phyloP scores from a whole-genome alignment of 2,329 filamentous ascomycete species.

The Cladosporium sp. region DNA sequence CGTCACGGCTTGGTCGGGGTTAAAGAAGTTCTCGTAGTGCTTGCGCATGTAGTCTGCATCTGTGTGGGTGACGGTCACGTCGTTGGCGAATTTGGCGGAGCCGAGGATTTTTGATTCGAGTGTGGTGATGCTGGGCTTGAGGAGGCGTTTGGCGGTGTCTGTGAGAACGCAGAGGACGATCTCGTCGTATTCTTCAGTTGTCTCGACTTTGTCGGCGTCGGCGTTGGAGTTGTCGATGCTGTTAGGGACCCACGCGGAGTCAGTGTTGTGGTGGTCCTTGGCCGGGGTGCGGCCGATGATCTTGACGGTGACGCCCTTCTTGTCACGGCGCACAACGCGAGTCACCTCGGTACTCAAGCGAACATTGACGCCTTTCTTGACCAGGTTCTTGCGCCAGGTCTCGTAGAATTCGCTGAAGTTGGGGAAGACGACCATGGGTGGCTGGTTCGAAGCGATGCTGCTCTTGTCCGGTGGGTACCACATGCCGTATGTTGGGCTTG shows the following conservation, averaged over 20 bases:
- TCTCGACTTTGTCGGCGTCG: conserved; percentile 39
- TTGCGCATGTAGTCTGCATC: conserved; percentile 62
- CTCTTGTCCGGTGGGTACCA: conserved; percentile 51
- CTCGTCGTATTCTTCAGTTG: conserved; percentile 57
- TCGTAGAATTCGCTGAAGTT: conserved; percentile 59
- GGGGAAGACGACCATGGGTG: conserved; percentile 59
- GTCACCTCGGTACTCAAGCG: conserved; percentile 55
- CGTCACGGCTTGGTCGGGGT: conserved; percentile 42
- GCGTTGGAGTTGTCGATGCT: conserved; percentile 33
- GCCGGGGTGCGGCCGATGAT: conserved; percentile 41
- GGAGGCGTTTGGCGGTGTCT: conserved; percentile 55
- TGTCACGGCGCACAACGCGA: conserved; percentile 48
- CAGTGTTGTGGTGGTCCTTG: conserved; percentile 42
- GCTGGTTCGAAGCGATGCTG: conserved; percentile 48
- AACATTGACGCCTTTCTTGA: conserved; percentile 53
- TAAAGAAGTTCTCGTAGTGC: conserved; percentile 63
- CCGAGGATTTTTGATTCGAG: conserved; percentile 65
- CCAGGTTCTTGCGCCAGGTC: conserved; percentile 53
- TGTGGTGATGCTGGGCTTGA: conserved; percentile 55
- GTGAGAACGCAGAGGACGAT: conserved; percentile 61
- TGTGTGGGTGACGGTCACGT: conserved; percentile 66
- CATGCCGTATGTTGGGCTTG: conserved; percentile 55
- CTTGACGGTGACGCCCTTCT: conserved; percentile 49
- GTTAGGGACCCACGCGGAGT: conserved; percentile 41
- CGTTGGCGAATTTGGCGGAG: conserved; percentile 66